Evolutionary conservation across 441 rosid genomes (phyloP).

Genomic region (Geranium incanum): DNA sequence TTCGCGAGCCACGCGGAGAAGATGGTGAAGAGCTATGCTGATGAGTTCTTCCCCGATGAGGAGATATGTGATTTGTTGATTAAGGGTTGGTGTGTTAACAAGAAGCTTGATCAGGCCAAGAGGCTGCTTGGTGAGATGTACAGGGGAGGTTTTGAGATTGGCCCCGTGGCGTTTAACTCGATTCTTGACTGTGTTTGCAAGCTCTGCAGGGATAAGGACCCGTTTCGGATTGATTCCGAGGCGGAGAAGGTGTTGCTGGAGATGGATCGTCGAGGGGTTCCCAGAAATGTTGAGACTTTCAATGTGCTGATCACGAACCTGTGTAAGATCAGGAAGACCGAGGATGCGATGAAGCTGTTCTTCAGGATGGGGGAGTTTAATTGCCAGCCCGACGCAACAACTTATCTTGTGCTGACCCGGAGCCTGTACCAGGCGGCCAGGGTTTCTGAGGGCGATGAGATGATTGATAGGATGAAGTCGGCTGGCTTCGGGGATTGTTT

Average conservation of each 20-base stretch:
- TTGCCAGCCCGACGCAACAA: slow-evolving; percentile 56
- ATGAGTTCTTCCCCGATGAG: slow-evolving; percentile 84
- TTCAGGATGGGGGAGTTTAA: slow-evolving; percentile 81
- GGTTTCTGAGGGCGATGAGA: slow-evolving; percentile 81
- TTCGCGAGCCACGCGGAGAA: slow-evolving; percentile 72
- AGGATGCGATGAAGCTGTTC: slow-evolving; percentile 72
- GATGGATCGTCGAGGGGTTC: slow-evolving; percentile 79
- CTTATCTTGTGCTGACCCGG: slow-evolving; percentile 53
- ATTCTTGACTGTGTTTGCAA: slow-evolving; percentile 79
- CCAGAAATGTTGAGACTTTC: slow-evolving; percentile 72
- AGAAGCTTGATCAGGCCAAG: slow-evolving; percentile 72
- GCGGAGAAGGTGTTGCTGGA: slow-evolving; percentile 71
- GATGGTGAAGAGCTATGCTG: slow-evolving; percentile 66
- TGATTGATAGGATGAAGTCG: slow-evolving; percentile 85
- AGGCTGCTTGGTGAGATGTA: slow-evolving; percentile 85
- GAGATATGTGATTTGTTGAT: slow-evolving; percentile 70
- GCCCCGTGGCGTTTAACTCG: slow-evolving; percentile 54
- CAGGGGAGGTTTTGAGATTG: slow-evolving; percentile 89
- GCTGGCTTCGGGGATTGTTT: slow-evolving; percentile 46
- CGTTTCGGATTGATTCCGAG: slow-evolving; percentile 52
- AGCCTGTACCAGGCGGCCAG: slow-evolving; percentile 88
- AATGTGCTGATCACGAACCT: slow-evolving; percentile 63
- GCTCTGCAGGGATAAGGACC: slow-evolving; percentile 80
- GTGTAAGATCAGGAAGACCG: slow-evolving; percentile 74
- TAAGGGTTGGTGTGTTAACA: slow-evolving; percentile 82